phyloP scores from a whole-genome alignment of 139 green algal species.

The Klebsormidium nitens region DNA sequence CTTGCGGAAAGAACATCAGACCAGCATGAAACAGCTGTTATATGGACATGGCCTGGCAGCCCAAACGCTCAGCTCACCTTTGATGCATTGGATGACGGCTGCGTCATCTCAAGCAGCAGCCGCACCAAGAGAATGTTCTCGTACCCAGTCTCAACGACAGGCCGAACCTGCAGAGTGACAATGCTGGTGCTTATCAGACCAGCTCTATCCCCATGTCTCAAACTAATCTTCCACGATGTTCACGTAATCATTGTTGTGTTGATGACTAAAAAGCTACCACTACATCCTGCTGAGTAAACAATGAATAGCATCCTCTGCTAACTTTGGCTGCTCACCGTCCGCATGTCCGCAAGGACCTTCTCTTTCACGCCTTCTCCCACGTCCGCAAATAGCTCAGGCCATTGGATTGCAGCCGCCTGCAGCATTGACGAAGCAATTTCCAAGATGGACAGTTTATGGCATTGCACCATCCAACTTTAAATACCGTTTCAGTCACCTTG shows the following conservation, averaged over 20 bases:
- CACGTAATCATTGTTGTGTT: background rate
- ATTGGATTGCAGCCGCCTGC: slow-evolving; percentile 51
- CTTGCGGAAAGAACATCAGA: too few species aligned
- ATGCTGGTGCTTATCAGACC: background rate
- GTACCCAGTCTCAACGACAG: slow-evolving; percentile 97
- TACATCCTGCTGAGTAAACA: too few species aligned
- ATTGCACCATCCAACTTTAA: too few species aligned
- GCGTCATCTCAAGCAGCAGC: slow-evolving; percentile 41
- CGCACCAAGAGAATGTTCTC: slow-evolving; percentile 93
- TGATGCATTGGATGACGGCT: too few species aligned
- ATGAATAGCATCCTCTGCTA: too few species aligned
- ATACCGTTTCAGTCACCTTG: background rate
- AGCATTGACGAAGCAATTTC: too few species aligned
- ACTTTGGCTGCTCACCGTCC: slow-evolving; percentile 13
- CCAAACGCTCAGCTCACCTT: too few species aligned
- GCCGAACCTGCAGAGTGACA: slow-evolving; percentile 46
- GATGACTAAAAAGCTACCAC: background rate
- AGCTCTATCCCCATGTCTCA: background rate
- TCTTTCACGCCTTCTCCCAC: slow-evolving; percentile 54
- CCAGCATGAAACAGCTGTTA: too few species aligned
- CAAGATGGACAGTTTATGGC: too few species aligned
- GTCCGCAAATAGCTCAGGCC: slow-evolving; percentile 80
- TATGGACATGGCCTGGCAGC: too few species aligned
- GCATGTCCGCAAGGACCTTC: slow-evolving; percentile 73
- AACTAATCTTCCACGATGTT: background rate